Evolutionary conservation across 2,329 filamentous ascomycete genomes (phyloP).

Genomic region (Neocatenulostroma microsporum): DNA sequence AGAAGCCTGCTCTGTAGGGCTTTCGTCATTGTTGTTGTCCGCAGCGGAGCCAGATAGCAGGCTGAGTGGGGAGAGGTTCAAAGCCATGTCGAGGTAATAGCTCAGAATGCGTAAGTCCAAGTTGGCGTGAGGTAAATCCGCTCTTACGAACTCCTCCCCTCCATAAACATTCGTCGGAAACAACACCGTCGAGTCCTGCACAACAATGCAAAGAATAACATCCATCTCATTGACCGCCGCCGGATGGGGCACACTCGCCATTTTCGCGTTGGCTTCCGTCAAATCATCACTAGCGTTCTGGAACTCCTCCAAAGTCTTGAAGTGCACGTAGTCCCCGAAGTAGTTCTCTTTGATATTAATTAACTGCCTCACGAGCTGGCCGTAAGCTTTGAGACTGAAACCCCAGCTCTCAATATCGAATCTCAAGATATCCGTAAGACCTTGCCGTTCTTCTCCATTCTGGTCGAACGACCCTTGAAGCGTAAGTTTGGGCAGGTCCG

Average conservation of each 20-base stretch:
- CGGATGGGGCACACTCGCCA: slow-evolving; percentile 26
- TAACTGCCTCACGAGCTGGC: slow-evolving; percentile 79
- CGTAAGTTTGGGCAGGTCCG: slow-evolving; percentile 60
- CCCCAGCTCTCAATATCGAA: slow-evolving; percentile 67
- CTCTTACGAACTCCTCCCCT: slow-evolving; percentile 59
- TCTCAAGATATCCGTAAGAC: slow-evolving; percentile 74
- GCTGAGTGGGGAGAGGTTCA: slow-evolving; percentile 69
- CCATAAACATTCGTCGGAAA: slow-evolving; percentile 81
- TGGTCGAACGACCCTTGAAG: slow-evolving; percentile 79
- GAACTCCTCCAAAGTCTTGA: slow-evolving; percentile 89
- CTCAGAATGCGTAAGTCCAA: slow-evolving; percentile 89
- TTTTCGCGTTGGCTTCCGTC: slow-evolving; percentile 30
- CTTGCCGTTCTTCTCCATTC: slow-evolving; percentile 63
- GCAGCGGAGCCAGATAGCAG: slow-evolving; percentile 51
- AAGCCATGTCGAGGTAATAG: slow-evolving; percentile 93
- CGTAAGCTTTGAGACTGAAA: slow-evolving; percentile 64
- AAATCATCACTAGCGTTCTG: slow-evolving; percentile 47
- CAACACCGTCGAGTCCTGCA: slow-evolving; percentile 62
- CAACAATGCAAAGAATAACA: slow-evolving; percentile 70
- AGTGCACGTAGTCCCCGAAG: slow-evolving; percentile 91
- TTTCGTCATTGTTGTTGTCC: slow-evolving; percentile 45
- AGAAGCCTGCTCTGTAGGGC: slow-evolving; percentile 45
- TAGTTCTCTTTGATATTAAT: slow-evolving; percentile 95
- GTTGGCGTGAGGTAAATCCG: slow-evolving; percentile 65
- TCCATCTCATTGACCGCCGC: slow-evolving; percentile 68